phyloP scores from a whole-genome alignment of 139 green algal species.

The Asterochloris sp. region DNA sequence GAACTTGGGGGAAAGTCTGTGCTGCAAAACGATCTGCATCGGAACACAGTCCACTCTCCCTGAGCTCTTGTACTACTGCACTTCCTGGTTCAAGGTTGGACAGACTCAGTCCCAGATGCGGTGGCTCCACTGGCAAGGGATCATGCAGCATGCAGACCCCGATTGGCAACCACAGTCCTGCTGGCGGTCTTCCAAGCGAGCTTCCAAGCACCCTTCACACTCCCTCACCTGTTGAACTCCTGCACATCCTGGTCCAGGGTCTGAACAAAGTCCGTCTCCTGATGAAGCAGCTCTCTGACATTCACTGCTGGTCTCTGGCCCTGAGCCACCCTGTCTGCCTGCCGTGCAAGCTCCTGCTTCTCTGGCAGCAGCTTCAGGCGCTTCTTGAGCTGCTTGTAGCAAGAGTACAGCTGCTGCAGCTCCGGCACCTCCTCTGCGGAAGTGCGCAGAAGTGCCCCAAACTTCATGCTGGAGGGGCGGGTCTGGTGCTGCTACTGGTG shows the following conservation, averaged over 20 bases:
- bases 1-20: no score
- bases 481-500: no score
- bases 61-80: no score
- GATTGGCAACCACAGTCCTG: not conserved
- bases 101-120: no score
- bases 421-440: conserved; percentile 58
- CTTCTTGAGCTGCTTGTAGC: conserved; percentile 75
- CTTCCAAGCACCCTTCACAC: no score
- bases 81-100: no score
- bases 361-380: conserved; percentile 38
- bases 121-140: no score
- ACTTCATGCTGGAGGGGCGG: conserved; percentile 61
- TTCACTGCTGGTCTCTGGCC: not conserved
- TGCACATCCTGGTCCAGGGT: conserved; percentile 41
- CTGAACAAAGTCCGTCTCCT: conserved; percentile 21
- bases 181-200: not conserved
- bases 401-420: conserved; percentile 52
- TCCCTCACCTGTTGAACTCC: conserved; percentile 52
- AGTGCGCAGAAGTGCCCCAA: conserved; percentile 58
- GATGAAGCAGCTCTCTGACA: not conserved
- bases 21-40: no score
- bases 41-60: no score
- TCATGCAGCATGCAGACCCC: no score
- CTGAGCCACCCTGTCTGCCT: not conserved
- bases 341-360: conserved; percentile 13